Evolutionary conservation across 2,329 filamentous ascomycete species (phyloP), one percentile per base, ranked within the genome.

Genomic region (Fusarium mundagurra): DNA sequence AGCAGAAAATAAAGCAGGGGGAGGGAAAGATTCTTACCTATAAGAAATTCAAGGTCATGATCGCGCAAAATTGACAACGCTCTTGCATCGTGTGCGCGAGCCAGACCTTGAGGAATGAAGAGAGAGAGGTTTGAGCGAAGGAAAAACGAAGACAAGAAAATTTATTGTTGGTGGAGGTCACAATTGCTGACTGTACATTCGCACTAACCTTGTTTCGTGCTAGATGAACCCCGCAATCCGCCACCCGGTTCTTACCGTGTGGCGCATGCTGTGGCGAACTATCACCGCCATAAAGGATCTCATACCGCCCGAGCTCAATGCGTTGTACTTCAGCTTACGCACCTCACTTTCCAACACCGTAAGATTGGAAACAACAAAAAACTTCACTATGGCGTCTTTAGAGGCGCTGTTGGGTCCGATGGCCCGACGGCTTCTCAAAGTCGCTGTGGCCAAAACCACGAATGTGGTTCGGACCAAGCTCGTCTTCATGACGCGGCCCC

Each of bases 401-500:
- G 87, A 87, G 85, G 88, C 87, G 83, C 84, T 89, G 81, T 89
- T 86, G 88, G 88, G 86, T 78, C 87, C 88, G 67, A 84, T 85
- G 80, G 86, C 87, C 83, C 82, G 89, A 80, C 87, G 87, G 81
- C 82, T 88, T 76, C 83, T 90, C 77, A 86, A 87, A 79, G 84
- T 84, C 76, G 86, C 88, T 80, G 83, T 87, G 79, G 82, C 83
- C 57, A 87, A 86, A 77, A 85, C 88, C 77, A 85, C 86, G 68
- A 86, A 87, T 73, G 82, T 85, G 74, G 82, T 91, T 66, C 87
- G 88, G 73, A 82, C 81, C 76, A 89, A 88, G 75, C 75, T 90
- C 68, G 83, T 83, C 29, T 81, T 80, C 67, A 84, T 85, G 44
- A 80, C 84, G 57, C 84, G 84, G 65, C 84, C 86, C 39, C 80